phyloP scores from a whole-genome alignment of 306 rosid genomes.

The Quercus mongolica region DNA sequence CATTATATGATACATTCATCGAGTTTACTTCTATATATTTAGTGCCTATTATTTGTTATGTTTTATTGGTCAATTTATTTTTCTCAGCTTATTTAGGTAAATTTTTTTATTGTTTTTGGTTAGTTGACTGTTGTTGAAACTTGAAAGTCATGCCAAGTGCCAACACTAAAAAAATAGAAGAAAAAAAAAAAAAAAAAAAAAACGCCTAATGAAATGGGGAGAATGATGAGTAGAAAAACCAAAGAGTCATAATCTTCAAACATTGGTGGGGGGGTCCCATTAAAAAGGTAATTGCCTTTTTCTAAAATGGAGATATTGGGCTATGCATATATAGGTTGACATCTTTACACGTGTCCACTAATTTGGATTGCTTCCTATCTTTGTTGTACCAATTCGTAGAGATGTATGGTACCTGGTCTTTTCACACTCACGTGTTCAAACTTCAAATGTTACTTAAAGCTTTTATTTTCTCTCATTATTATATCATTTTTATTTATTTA shows the following conservation, averaged over 20 bases:
- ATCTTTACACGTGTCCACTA: slow-evolving; percentile 3
- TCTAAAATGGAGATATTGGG: slow-evolving; percentile 11
- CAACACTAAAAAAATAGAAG: neutral
- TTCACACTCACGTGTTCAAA: no score
- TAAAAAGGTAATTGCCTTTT: slow-evolving; percentile 20
- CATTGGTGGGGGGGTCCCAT: slow-evolving; percentile 28
- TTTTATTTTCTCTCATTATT: no score
- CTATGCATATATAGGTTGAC: neutral
- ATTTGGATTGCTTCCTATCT: neutral
- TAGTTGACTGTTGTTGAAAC: neutral
- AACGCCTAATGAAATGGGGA: neutral
- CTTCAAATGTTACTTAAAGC: no score
- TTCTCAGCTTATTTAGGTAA: no score
- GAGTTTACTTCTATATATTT: no score
- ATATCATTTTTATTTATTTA: no score
- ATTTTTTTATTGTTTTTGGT: neutral
- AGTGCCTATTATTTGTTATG: no score
- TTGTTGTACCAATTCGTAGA: neutral
- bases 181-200: no score
- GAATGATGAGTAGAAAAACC: neutral
- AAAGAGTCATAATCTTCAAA: slow-evolving; percentile 34
- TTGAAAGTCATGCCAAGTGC: neutral
- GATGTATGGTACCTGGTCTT: no score
- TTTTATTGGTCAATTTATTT: no score
- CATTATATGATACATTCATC: no score